phyloP scores from a whole-genome alignment of 257 asterid species.

The Nicotiana tomentosiformis region DNA sequence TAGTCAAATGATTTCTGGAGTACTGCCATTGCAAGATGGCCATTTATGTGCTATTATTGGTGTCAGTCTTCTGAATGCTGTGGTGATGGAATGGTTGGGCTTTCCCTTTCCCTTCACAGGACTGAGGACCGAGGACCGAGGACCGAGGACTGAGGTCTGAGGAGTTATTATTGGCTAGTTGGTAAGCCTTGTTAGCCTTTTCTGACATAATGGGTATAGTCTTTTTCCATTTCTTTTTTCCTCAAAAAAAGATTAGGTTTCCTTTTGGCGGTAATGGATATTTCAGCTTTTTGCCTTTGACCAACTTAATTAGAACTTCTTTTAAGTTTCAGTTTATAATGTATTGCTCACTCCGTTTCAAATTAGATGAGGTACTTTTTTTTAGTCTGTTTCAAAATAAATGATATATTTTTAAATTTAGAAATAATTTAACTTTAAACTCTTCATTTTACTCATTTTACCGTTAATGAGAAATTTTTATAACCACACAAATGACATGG shows the following conservation, averaged over 20 bases:
- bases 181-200: slow-evolving; percentile 6
- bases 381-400: too few species aligned
- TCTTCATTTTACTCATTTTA: too few species aligned
- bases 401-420: too few species aligned
- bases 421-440: too few species aligned
- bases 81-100: slow-evolving; percentile 21
- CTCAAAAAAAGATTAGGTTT: too few species aligned
- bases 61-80: slow-evolving; percentile 35
- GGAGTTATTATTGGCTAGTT: slow-evolving; percentile 18
- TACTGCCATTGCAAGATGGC: slow-evolving; percentile 36
- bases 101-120: slow-evolving; percentile 3
- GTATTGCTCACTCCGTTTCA: too few species aligned
- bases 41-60: slow-evolving; percentile 54
- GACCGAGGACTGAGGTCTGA: not conserved
- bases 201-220: slow-evolving; percentile 14
- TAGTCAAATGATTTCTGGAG: slow-evolving; percentile 32
- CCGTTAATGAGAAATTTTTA: too few species aligned
- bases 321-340: too few species aligned
- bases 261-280: not conserved
- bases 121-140: not conserved
- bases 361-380: too few species aligned
- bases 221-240: not conserved
- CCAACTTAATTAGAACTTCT: not conserved
- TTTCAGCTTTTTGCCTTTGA: not conserved
- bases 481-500: too few species aligned